Evolutionary conservation across 371 early-diverging fungal genomes (phyloP), one percentile per base, ranked within the genome.

Genomic region (Mucor mucedo): DNA sequence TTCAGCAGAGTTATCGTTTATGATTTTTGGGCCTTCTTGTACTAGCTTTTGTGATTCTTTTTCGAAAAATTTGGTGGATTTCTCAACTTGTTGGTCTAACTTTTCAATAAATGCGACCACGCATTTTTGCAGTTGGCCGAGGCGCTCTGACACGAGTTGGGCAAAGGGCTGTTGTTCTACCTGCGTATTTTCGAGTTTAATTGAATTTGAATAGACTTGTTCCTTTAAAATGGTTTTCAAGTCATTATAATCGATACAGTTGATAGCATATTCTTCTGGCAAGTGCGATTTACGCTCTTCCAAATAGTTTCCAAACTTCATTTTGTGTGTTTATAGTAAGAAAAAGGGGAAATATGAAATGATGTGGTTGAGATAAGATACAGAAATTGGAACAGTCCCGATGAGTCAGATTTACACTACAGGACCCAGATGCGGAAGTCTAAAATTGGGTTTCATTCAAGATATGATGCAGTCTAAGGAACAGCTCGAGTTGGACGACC

Each of bases 241-340:
- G 30, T 55, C 65, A 5, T 71, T 76, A 62, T 92, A 92, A 65
- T 87, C 83, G 68, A 92, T 73, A 69, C 85, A 89, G 63, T 84
- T 65, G 8, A 68, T 64, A 52, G 80, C 82, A 84, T 89, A 91
- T 5, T 78, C 77, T 41, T 38, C 68, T 0, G 91, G 90, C 16
- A 91, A 76, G 54, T 82, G 79, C 16, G 61, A 67, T 63, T 83
- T 85, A 50, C 88, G 81, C 76, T 89, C 90, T 27, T 77, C 70
- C 44, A 89, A 79, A 67, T 88, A 90, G 52, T 83, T 84, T 40
- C 90, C 91, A 79, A 89, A 92, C 77, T 92, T 92, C 92, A 92
- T 92, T 44, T 42, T 21, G 30, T 38, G 27, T 39, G 11, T 29
- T 33, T 35, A 39, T 52, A 49, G 45, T 28, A n/a, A n/a, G 50